Base-by-base conservation (phyloP, 768 basidiomycete genomes). In the Termitomyces sp. region DNA sequence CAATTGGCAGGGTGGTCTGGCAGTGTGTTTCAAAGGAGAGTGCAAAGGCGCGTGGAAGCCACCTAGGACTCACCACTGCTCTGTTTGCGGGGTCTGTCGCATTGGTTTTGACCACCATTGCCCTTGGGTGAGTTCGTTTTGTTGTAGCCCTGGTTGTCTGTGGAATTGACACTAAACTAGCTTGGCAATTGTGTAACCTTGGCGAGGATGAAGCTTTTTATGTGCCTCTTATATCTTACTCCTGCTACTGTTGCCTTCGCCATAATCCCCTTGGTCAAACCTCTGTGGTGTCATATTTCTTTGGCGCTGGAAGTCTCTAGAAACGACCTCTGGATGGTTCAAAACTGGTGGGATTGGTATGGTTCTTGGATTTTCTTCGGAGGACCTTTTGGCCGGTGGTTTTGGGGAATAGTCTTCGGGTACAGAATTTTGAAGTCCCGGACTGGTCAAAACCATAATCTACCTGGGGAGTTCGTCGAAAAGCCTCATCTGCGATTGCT, bases 51-150 rank as follows among this genome's bases (percentile, higher is more conserved):
- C 63, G 36, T 78, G 76, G 76, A 76, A 74, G 55, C 75, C 77
- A 11, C 77, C 77, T 7, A 64, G 74, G 47, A 64, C 71, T 6
- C 73, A 76, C 58, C 76, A 78, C 55, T 78, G 76, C 61, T 74
- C 73, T n/a, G 66, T 66, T 10, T 78, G 76, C 48, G 73, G 71
- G 33, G 73, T 75, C 15, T 78, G 76, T 58, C 68, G 76, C 31
- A 63, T 75, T 38, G 70, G 71, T 27, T 76, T 76, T 56, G 76
- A 78, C 56, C 76, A 78, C 58, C 76, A 78, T 58, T 78, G 76
- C 57, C 73, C 76, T 31, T 78, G 76, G 76, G 76, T 76, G 50
- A 27, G 66, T 56, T 43, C 56, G n/a, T 10, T 9, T 11, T 33
- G 32, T 23, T 15, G 23, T 32, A 3, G 16, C 7, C 12, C 29